A percentile compares a stretch with the other conserved stretches of the same genome.
phyloP scores from a whole-genome alignment of 805 yeast genomes.

The Jamesozyma gamospora region DNA sequence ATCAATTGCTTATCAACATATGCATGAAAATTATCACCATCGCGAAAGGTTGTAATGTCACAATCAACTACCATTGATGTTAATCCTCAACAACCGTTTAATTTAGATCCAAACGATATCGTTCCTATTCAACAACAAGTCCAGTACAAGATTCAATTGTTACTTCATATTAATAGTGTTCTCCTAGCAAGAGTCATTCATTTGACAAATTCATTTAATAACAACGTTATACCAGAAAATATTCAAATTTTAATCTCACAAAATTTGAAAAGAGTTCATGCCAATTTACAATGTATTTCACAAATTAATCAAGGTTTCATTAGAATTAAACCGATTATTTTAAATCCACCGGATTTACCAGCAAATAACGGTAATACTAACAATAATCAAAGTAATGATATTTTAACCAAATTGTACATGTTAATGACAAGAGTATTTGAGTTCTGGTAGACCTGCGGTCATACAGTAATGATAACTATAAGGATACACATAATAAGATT shows the following conservation, averaged over 20 bases:
- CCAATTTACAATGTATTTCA: constrained; percentile 29
- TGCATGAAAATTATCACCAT: not conserved
- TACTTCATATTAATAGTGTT: constrained; percentile 28
- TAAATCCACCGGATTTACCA: constrained; percentile 12
- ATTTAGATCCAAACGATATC: constrained; percentile 5
- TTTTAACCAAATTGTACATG: constrained; percentile 24
- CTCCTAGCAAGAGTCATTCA: constrained; percentile 21
- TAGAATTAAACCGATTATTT: constrained; percentile 21
- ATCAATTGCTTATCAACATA: too few species aligned
- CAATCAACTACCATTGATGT: too few species aligned
- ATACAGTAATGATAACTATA: not conserved
- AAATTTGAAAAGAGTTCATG: constrained; percentile 27
- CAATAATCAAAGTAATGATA: constrained; percentile 22
- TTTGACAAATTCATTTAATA: constrained; percentile 12
- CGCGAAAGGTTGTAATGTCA: too few species aligned
- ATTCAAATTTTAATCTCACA: constrained; percentile 22
- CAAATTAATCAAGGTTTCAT: constrained; percentile 26
- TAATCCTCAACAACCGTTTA: too few species aligned
- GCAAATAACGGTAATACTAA: constrained; percentile 8
- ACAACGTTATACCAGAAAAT: constrained; percentile 14
- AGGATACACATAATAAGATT: not conserved
- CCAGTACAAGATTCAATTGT: constrained; percentile 28
- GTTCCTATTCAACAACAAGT: constrained; percentile 18
- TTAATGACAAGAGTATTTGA: constrained; percentile 28
- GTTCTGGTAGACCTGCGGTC: constrained; percentile 16